phyloP scores from a whole-genome alignment of 2,329 filamentous ascomycete genomes.

The Hymenoscyphus repandus region DNA sequence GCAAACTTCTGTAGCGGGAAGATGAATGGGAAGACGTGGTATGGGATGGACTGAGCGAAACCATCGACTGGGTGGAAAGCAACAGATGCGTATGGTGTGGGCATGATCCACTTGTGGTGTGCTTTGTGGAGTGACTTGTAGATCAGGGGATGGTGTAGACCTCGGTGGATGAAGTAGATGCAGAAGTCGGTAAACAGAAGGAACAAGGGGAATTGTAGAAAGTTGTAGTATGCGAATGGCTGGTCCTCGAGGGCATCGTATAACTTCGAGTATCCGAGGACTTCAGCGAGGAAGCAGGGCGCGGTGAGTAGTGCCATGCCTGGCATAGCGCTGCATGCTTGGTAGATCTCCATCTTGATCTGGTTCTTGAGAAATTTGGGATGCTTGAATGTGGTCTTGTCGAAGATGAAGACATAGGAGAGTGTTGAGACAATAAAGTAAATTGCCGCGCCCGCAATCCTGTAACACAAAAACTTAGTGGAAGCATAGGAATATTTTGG shows the following conservation, averaged over 20 bases:
- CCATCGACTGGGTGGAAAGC: slow-evolving; percentile 95
- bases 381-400: slow-evolving; percentile 82
- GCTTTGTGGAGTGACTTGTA: slow-evolving; percentile 94
- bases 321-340: slow-evolving; percentile 72
- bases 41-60: slow-evolving; percentile 81
- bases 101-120: slow-evolving; percentile 99
- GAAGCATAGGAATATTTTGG: not conserved
- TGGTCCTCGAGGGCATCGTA: slow-evolving; percentile 76
- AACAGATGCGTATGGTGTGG: slow-evolving; percentile 84
- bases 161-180: slow-evolving; percentile 90
- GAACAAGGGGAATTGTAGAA: slow-evolving; percentile 81
- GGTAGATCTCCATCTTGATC: slow-evolving; percentile 76
- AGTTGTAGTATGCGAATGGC: slow-evolving; percentile 72
- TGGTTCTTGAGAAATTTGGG: slow-evolving; percentile 96
- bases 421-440: slow-evolving; percentile 82
- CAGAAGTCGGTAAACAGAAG: slow-evolving; percentile 81
- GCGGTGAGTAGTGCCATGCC: slow-evolving; percentile 77
- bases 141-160: slow-evolving; percentile 70
- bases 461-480: slow-evolving; percentile 35
- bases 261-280: slow-evolving; percentile 78
- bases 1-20: slow-evolving; percentile 90
- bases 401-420: slow-evolving; percentile 86
- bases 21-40: slow-evolving; percentile 88
- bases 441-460: slow-evolving; percentile 77
- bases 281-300: slow-evolving; percentile 76